Evolutionary conservation across 306 rosid genomes (phyloP).

Genomic region (Purshia tridentata): DNA sequence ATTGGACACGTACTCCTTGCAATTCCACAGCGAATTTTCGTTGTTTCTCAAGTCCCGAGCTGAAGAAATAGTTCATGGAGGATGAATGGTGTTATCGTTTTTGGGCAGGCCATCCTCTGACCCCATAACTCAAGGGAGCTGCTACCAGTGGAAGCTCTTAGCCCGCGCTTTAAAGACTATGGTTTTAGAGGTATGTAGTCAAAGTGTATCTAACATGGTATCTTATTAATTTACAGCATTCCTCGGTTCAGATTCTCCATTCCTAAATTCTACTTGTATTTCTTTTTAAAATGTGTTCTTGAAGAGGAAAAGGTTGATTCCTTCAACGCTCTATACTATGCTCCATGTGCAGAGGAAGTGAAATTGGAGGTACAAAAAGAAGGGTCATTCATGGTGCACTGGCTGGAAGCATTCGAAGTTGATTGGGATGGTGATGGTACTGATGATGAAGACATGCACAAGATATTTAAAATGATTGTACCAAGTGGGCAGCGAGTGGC

Average conservation of each 20-base stretch:
- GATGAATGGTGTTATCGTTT: too few relatives aligned
- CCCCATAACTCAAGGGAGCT: too few relatives aligned
- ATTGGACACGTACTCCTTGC: too few relatives aligned
- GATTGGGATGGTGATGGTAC: slow-evolving; percentile 54
- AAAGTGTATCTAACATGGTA: too few relatives aligned
- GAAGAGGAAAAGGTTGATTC: slow-evolving; percentile 65
- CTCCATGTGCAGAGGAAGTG: slow-evolving; percentile 62
- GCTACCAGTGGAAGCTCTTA: too few relatives aligned
- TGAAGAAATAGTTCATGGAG: too few relatives aligned
- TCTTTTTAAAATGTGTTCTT: slow-evolving; percentile 49
- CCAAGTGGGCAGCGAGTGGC: slow-evolving; percentile 48
- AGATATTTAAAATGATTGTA: background rate
- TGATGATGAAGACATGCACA: background rate
- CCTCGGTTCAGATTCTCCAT: too few relatives aligned
- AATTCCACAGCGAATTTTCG: too few relatives aligned
- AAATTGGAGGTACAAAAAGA: slow-evolving; percentile 45
- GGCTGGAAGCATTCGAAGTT: slow-evolving; percentile 34
- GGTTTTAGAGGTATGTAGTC: slow-evolving; percentile 51
- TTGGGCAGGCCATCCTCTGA: too few relatives aligned
- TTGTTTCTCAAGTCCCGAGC: too few relatives aligned
- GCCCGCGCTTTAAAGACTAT: slow-evolving; percentile 59
- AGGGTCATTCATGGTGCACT: slow-evolving; percentile 58
- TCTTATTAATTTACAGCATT: too few relatives aligned
- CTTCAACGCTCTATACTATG: slow-evolving; percentile 76
- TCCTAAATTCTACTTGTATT: too few relatives aligned